A percentile compares a stretch with the other conserved stretches of the same genome.
These are phyloP conservation scores for Glarea lozoyensis DNA, from an alignment of 495 filamentous ascomycete species.

Conservation along the genomic window DNA sequence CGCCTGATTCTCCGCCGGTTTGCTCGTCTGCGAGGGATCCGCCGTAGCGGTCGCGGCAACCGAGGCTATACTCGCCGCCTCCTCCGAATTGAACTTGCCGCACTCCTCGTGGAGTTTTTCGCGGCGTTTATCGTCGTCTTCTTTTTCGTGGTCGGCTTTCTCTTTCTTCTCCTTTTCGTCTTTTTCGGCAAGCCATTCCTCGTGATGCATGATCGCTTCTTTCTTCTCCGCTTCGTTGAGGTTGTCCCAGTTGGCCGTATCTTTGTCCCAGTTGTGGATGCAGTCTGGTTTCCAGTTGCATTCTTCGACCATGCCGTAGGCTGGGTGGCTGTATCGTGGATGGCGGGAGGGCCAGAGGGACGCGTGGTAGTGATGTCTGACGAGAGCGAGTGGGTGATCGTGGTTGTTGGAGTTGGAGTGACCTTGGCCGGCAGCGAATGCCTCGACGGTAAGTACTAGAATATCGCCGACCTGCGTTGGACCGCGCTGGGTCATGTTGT, in stretches of 20 bases:
- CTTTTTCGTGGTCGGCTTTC: background rate
- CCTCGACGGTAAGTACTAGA: conserved; percentile 53
- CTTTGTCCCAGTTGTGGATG: conserved; percentile 46
- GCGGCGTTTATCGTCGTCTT: background rate
- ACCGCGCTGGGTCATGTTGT: conserved; percentile 48
- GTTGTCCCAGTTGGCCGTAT: conserved; percentile 38
- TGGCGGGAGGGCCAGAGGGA: conserved; percentile 47
- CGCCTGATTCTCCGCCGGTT: too few species aligned
- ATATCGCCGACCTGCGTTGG: conserved; percentile 45
- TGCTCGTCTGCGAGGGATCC: too few species aligned
- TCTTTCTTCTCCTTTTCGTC: conserved; percentile 1
- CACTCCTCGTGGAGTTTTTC: too few species aligned
- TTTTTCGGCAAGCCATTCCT: conserved; percentile 20
- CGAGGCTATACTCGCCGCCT: too few species aligned
- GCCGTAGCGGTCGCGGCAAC: too few species aligned
- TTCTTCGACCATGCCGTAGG: conserved; percentile 52
- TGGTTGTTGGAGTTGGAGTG: conserved; percentile 59
- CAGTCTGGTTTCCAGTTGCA: conserved; percentile 57
- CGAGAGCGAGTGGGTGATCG: conserved; percentile 43
- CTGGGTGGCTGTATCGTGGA: conserved; percentile 49
- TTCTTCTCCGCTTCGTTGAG: conserved; percentile 38
- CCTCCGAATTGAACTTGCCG: too few species aligned
- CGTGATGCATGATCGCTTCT: conserved; percentile 29
- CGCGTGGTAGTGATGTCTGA: conserved; percentile 57
- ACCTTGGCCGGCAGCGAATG: conserved; percentile 55